Evolutionary conservation across 1,284 basidiomycete genomes (phyloP), one percentile per base, ranked within the genome.

Genomic region (Malassezia slooffiae): DNA sequence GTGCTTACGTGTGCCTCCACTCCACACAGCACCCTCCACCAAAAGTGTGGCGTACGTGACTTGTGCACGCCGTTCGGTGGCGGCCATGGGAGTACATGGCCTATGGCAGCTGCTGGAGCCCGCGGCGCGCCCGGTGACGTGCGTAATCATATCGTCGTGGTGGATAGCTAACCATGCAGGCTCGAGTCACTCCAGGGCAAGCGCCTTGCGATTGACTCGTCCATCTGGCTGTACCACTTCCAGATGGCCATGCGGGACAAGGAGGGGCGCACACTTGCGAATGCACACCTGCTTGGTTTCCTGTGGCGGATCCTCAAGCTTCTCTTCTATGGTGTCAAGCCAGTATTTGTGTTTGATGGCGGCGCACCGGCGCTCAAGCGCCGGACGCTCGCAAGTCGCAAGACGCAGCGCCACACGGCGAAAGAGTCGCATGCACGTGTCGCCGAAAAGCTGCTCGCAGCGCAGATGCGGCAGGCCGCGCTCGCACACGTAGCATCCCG

Each of bases 231-330:
- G 50, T 97, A 99, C 47, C 68, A 70, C 44, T 70, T 70, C 34
- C 60, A 60, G 73, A 90, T 90, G 28, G 96, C 93, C 2, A 96
- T 97, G 90, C 80, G 93, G 21, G 90, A 93, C 72, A 91, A 88
- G 66, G 87, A 96, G 48, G 93, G 93, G 12, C 79, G 81, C 19
- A 86, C 79, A 9, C 74, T 99, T 29, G 78, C 83, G 47, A 96
- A 96, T 62, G 90, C 91, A 1, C 93, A 97, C 72, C 81, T 99
- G 19, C 74, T 97, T 35, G 91, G 91, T 17, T 96, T 97, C 70
- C 50, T 69, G 42, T 69, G 65, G 64, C 55, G 93, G 4, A 95
- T 97, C 47, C 82, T 83, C 71, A 96, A 96, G 71, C 76, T 99
- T 13, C 72, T 99, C 35, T 96, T 90, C 72, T 90, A 93, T 66